Base-by-base conservation (phyloP, 441 rosid genomes). In the Breynia disticha region DNA sequence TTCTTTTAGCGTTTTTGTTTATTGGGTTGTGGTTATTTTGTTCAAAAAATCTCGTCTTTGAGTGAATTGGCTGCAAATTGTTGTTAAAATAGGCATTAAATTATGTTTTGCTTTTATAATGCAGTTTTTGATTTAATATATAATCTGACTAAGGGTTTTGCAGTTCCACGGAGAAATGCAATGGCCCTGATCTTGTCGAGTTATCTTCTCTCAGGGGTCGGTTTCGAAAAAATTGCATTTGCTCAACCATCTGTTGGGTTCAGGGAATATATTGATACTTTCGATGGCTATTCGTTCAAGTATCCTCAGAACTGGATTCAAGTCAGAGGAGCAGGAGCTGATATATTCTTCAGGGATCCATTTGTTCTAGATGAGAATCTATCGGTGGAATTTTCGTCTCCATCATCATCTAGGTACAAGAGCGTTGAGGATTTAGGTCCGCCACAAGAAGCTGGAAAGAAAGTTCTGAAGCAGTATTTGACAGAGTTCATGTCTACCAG, bases 401-500 rank as follows among this genome's bases (percentile, higher is more conserved):
- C 95, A 55, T 90, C 98, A 20, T 90, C 98, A 11, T 90, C 98
- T 24, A 79, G 50, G 16, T 87, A 87, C 56, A 67, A 66, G 71
- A 81, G 81, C 2, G 84, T 87, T n/a, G 82, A 82, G 51, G 96
- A 90, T 64, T 69, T 90, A 71, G 98, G 98, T 13, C 73, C 87
- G 0, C 96, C 94, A 4, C 61, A 82, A 58, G 96, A 90, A 60
- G 98, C 95, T 28, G 98, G 79, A 38, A 78, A 78, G 76, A 80
- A 67, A 72, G 89, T 85, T 21, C 78, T 90, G 17, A 74, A 67
- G 72, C 93, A 90, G 81, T 85, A 82, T 67, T 72, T 90, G 72
- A 90, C 86, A 15, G 95, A 90, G 79, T 87, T 90, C 72, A 90
- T 90, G 98, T 90, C 98, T 22, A 90, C 98, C 35, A 77, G 98